Conservation (phyloP, 768 basidiomycete species). For the Boletus rubropictus region DNA sequence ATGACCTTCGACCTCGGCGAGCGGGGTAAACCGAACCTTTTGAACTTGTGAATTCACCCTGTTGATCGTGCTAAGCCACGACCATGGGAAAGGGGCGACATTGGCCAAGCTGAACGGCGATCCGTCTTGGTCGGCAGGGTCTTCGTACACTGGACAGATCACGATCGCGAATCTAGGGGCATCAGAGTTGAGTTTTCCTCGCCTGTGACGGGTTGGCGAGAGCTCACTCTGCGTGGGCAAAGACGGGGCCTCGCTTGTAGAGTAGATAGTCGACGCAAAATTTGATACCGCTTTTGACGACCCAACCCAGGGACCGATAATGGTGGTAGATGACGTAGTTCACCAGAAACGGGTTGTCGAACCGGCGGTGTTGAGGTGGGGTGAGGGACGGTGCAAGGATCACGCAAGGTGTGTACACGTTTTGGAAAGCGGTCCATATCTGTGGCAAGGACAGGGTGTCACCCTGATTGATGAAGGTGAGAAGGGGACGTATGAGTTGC, state of each 20-base stretch:
- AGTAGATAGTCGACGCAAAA: constrained; percentile 94
- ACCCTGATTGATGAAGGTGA: constrained; percentile 33
- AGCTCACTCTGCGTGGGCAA: constrained; percentile 89
- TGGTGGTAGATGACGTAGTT: constrained; percentile 91
- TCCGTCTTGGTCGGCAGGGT: constrained; percentile 58
- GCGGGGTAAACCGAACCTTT: constrained; percentile 61
- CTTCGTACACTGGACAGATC: constrained; percentile 88
- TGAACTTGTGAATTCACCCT: constrained; percentile 95
- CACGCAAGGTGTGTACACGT: constrained; percentile 42
- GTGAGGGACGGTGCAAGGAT: constrained; percentile 26
- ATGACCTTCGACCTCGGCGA: background rate
- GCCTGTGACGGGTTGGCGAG: background rate
- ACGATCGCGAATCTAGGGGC: constrained; percentile 75
- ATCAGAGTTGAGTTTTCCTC: background rate
- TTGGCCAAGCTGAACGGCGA: constrained; percentile 66
- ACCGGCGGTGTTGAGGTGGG: constrained; percentile 36
- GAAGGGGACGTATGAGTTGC: background rate
- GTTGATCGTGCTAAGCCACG: constrained; percentile 95
- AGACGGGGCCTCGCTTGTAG: constrained; percentile 92
- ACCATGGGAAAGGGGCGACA: constrained; percentile 75
- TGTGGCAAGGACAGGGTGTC: constrained; percentile 49
- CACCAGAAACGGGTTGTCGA: constrained; percentile 91
- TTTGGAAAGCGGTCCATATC: constrained; percentile 64
- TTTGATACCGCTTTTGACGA: constrained; percentile 92
- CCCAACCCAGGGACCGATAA: constrained; percentile 94